Conservation (phyloP, 2,329 filamentous ascomycete species). For the Ceratocystis albifundus region DNA sequence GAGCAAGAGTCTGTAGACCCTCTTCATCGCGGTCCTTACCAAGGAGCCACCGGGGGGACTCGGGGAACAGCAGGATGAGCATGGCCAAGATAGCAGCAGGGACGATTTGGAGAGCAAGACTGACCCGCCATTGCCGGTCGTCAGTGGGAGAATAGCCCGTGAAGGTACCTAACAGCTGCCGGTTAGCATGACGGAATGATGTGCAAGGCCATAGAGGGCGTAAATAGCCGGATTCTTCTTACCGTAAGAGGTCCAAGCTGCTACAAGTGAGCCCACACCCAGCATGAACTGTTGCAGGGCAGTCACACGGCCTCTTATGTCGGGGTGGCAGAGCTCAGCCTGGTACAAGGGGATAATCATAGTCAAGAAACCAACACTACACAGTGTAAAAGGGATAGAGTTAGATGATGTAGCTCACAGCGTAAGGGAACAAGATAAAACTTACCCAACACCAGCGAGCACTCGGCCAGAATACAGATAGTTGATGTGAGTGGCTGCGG, state of each 20-base stretch:
- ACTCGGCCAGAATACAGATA: conserved; percentile 61
- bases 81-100: conserved; percentile 53
- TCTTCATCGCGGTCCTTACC: conserved; percentile 54
- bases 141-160: conserved; percentile 28
- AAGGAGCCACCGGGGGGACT: conserved; percentile 64
- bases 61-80: conserved; percentile 59
- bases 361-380: conserved; percentile 36
- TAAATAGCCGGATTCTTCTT: conserved; percentile 27
- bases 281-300: conserved; percentile 74
- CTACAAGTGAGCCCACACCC: conserved; percentile 60
- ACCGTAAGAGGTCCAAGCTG: conserved; percentile 63
- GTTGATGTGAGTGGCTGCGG: conserved; percentile 45
- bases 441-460: conserved; percentile 50
- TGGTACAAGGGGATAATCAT: conserved; percentile 53
- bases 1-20: conserved; percentile 54
- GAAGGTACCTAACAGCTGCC: conserved; percentile 27
- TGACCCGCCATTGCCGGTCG: conserved; percentile 31
- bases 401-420: no score
- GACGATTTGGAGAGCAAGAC: conserved; percentile 57
- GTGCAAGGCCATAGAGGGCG: neutral
- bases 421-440: neutral
- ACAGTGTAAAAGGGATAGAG: neutral
- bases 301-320: conserved; percentile 64
- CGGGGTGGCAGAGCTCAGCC: conserved; percentile 66
- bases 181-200: conserved; percentile 5